Percentiles rank a stretch among this genome's conserved stretches.
Conservation (phyloP, 139 green algal genomes). For the Coccomyxa sp. region DNA sequence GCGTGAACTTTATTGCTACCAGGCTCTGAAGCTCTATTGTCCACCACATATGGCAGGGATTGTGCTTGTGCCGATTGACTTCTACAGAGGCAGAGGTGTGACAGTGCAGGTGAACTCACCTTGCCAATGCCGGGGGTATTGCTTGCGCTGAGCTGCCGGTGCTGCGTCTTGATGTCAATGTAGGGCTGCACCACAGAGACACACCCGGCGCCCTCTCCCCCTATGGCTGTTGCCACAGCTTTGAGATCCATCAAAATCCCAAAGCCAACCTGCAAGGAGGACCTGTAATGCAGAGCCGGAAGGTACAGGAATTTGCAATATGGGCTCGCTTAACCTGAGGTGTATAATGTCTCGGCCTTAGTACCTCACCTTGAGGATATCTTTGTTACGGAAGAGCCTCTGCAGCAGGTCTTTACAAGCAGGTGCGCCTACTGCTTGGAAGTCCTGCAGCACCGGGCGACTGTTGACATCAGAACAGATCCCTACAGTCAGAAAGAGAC, state of each 20-base stretch:
- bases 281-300: neutral
- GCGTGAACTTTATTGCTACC: neutral
- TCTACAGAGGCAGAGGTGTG: neutral
- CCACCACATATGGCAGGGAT: neutral
- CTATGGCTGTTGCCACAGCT: slow-evolving; percentile 25
- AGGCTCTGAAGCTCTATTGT: neutral
- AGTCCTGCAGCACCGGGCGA: too few relatives aligned
- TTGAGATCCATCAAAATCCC: slow-evolving; percentile 27
- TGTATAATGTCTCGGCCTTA: too few relatives aligned
- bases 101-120: neutral
- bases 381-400: slow-evolving; percentile 11
- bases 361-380: slow-evolving; percentile 16
- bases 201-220: slow-evolving; percentile 25
- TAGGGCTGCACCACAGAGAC: slow-evolving; percentile 27
- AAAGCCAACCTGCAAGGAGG: slow-evolving; percentile 37
- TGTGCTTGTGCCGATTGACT: neutral
- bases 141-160: slow-evolving; percentile 21
- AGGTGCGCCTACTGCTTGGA: slow-evolving; percentile 4
- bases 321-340: neutral
- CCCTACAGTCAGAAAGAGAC: neutral
- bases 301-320: neutral
- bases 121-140: slow-evolving; percentile 11
- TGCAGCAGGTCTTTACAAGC: slow-evolving; percentile 16
- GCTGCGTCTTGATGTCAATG: slow-evolving; percentile 29
- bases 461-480: neutral